Evolutionary conservation across 2,329 filamentous ascomycete genomes (phyloP).

Genomic region (Colletotrichum chrysophilum): DNA sequence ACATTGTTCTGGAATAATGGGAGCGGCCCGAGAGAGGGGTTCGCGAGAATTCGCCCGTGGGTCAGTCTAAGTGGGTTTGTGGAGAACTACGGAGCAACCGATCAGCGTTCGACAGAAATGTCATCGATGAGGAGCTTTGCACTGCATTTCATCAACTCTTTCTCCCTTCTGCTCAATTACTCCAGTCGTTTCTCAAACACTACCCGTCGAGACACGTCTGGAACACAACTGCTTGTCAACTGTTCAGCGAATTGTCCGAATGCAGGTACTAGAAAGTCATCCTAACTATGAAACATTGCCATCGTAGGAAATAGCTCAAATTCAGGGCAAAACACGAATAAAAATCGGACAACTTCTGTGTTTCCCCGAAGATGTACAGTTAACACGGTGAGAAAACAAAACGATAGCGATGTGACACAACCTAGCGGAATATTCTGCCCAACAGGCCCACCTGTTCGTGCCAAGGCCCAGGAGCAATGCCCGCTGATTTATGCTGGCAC

Average conservation of each 20-base stretch:
- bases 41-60: not conserved
- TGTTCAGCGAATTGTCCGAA: not conserved
- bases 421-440: not conserved
- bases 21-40: not conserved
- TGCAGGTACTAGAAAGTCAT: not conserved
- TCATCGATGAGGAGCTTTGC: not conserved
- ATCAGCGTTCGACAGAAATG: not conserved
- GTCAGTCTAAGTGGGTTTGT: not conserved
- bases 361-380: rapidly evolving
- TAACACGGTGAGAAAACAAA: not conserved
- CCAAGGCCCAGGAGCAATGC: not conserved
- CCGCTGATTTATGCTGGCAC: not conserved
- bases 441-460: not conserved
- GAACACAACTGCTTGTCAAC: rapidly evolving
- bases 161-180: not conserved
- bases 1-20: not conserved
- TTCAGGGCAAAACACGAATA: rapidly evolving
- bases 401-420: not conserved
- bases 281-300: rapidly evolving
- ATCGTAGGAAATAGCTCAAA: rapidly evolving
- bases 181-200: not conserved
- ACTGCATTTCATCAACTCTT: not conserved
- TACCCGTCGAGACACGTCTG: not conserved
- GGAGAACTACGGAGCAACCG: not conserved
- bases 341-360: rapidly evolving